These are phyloP conservation scores for Cladophialophora psammophila DNA, from an alignment of 2,329 filamentous ascomycete species.

Conservation along the genomic window DNA sequence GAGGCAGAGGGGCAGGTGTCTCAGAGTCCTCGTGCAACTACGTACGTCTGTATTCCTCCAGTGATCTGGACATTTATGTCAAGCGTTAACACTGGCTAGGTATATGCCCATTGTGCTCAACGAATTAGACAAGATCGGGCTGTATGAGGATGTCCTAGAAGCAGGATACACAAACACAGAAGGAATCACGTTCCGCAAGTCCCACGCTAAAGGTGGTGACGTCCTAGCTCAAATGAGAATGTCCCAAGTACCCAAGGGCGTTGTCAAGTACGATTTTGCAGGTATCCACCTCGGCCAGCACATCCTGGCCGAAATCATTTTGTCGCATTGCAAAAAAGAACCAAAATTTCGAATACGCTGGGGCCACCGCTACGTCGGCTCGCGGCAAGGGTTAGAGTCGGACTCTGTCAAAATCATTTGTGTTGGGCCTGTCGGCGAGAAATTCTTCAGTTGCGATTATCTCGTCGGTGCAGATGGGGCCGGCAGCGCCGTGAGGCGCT, in stretches of 20 bases:
- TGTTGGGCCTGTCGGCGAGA: constrained; percentile 11
- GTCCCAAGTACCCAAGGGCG: no score
- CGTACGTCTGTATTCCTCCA: no score
- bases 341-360: constrained; percentile 18
- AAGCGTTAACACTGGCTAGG: constrained; percentile 11
- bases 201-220: constrained; percentile 4
- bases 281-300: constrained; percentile 25
- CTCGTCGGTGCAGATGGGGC: constrained; percentile 55
- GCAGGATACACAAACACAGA: constrained; percentile 15
- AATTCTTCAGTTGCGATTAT: constrained; percentile 55
- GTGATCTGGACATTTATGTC: no score
- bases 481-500: constrained; percentile 48
- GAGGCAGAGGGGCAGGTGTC: constrained; percentile 22
- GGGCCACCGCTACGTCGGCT: constrained; percentile 16
- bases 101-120: constrained; percentile 26
- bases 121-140: constrained; percentile 16
- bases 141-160: constrained; percentile 15
- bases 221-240: not conserved
- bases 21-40: constrained; percentile 23
- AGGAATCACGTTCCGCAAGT: constrained; percentile 9
- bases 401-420: constrained; percentile 12
- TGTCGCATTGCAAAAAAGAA: constrained; percentile 15
- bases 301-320: constrained; percentile 20
- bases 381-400: not conserved
- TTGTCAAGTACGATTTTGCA: constrained; percentile 1